Base-by-base conservation (phyloP, 306 rosid genomes). In the Dryas octopetala region DNA sequence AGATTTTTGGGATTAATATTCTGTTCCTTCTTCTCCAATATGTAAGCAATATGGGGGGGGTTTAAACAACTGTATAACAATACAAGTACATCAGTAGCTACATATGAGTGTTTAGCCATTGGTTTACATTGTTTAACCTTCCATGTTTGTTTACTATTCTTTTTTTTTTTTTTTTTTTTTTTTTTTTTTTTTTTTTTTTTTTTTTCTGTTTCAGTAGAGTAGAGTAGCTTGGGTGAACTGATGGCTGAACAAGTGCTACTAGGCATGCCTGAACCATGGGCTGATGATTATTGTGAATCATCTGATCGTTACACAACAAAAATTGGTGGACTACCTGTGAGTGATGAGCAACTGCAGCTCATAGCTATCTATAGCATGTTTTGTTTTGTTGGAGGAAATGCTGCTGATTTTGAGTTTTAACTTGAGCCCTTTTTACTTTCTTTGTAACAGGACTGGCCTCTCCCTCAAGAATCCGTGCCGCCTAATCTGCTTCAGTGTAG, bases 211-310 rank as follows among this genome's bases (percentile, higher is more conserved):
- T 23, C 23, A 23, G 23, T 23, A 23, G 23, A 23, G 23, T 23
- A 23, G 23, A 16, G 72, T 61, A 59, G 73, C 17, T 45, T 46
- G 76, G 74, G 63, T 23, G 23, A 23, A 23, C 23, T 52, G 67
- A 85, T 88, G 96, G 78, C 26, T 12, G 71, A 23, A 23, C 23
- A 43, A 55, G 88, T 82, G 17, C 68, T 88, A 3, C 85, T 91
- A 23, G 97, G 98, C 40, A 64, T 94, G 85, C 97, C 97, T 3
- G 98, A 97, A 3, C 85, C 87, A 23, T 94, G 96, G 97, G 97
- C 97, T 0, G 40, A 82, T 28, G 80, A 90, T 79, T 32, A 54
- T 64, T 54, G 76, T 9, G 98, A 94, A 62, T 61, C 81, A 1
- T 66, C 98, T 51, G 96, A 90, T 91, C 86, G 88, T 62, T 88